phyloP scores from a whole-genome alignment of 345 rosid genomes.

The Gossypium raimondii region DNA sequence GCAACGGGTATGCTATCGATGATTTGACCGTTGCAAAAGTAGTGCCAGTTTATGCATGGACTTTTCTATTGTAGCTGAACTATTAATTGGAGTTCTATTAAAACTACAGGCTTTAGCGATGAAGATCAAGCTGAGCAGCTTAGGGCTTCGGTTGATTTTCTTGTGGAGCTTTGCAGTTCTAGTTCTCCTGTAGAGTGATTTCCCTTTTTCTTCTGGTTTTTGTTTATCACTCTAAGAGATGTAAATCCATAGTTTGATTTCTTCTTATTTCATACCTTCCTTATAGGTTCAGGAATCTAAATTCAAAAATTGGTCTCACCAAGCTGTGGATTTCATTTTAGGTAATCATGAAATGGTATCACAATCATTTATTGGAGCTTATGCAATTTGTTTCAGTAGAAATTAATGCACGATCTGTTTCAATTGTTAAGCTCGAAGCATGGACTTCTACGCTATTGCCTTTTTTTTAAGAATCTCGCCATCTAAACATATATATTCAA shows the following conservation, averaged over 20 bases:
- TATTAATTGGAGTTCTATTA: constrained; percentile 17
- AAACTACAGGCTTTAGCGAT: constrained; percentile 41
- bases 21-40: background rate
- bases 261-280: background rate
- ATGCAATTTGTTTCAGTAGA: constrained; percentile 10
- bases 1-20: background rate
- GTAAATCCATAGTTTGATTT: background rate
- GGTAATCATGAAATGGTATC: constrained; percentile 34
- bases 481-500: background rate
- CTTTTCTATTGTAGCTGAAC: background rate
- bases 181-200: constrained; percentile 39
- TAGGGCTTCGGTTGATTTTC: constrained; percentile 71
- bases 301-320: constrained; percentile 85
- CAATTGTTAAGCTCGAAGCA: background rate
- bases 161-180: constrained; percentile 59
- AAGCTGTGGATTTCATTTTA: constrained; percentile 74
- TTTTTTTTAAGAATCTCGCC: background rate
- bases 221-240: background rate
- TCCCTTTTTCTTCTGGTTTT: constrained; percentile 7
- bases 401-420: background rate
- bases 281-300: constrained; percentile 50
- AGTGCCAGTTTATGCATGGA: background rate
- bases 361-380: background rate
- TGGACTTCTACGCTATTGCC: background rate
- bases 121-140: constrained; percentile 68